These are phyloP conservation scores for Pisolithus sp. DNA, from an alignment of 768 basidiomycete genomes.

Conservation along the genomic window DNA sequence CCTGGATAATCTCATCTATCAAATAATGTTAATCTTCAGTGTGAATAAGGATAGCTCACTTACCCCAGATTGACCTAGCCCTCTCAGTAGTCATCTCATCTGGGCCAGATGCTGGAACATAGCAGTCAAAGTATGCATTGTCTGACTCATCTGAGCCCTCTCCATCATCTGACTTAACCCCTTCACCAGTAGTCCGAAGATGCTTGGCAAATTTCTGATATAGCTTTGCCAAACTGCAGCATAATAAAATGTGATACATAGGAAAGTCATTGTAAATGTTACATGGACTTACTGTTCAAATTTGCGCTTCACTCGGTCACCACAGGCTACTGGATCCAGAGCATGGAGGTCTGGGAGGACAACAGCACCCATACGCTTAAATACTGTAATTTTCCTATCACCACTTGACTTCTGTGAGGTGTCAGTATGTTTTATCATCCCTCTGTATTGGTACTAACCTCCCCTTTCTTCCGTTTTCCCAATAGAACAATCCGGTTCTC, in stretches of 20 bases:
- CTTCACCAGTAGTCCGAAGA: background rate
- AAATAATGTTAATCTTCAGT: no score
- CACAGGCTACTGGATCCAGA: conserved; percentile 7
- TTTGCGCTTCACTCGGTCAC: conserved; percentile 12
- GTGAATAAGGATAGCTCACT: no score
- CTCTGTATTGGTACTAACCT: no score
- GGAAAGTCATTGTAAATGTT: background rate
- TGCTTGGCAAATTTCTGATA: background rate
- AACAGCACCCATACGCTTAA: conserved; percentile 16
- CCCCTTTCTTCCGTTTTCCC: no score
- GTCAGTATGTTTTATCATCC: no score
- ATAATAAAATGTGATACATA: background rate
- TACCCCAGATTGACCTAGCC: no score
- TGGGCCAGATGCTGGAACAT: background rate
- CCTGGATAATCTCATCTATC: conserved; percentile 13
- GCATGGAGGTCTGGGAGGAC: conserved; percentile 12
- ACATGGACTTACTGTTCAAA: conserved; percentile 12
- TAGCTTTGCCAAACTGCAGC: background rate
- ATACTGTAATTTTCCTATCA: conserved; percentile 17
- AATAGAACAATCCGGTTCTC: no score
- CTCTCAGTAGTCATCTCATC: no score
- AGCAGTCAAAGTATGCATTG: conserved; percentile 1
- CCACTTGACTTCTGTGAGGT: conserved; percentile 17
- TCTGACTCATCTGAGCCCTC: background rate
- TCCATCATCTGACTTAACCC: no score